Evolutionary conservation across 139 green algal species (phyloP).

Genomic region (Picochlorum sp.): DNA sequence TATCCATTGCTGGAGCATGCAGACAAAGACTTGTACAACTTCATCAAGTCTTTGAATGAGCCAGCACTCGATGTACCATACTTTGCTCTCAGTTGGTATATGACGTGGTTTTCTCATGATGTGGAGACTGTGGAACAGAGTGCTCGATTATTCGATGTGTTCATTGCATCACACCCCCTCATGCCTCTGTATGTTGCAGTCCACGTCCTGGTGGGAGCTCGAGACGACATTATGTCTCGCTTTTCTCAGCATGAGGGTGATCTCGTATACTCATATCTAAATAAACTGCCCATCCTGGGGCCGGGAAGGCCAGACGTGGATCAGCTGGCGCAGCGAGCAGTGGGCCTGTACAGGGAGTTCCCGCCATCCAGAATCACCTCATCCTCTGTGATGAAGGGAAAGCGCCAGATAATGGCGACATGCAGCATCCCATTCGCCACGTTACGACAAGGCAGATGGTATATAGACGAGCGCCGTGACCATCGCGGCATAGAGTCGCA

Average conservation of each 20-base stretch:
- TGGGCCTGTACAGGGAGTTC: conserved; percentile 15
- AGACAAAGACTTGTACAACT: conserved; percentile 23
- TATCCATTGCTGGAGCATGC: conserved; percentile 43
- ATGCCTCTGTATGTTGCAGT: conserved; percentile 85
- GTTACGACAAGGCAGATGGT: no score
- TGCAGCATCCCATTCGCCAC: no score
- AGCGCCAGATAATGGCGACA: neutral
- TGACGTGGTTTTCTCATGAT: conserved; percentile 89
- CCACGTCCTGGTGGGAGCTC: conserved; percentile 42
- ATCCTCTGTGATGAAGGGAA: neutral
- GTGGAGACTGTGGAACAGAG: conserved; percentile 38
- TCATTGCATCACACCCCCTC: conserved; percentile 74
- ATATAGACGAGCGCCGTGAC: no score
- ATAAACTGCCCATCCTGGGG: conserved; percentile 44
- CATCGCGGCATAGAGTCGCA: no score
- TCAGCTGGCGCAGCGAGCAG: conserved; percentile 39
- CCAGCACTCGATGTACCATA: conserved; percentile 45
- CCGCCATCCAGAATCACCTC: neutral
- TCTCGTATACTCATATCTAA: conserved; percentile 46
- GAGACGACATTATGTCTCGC: conserved; percentile 37
- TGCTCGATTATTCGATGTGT: conserved; percentile 80
- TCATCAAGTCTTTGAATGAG: conserved; percentile 22
- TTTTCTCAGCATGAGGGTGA: conserved; percentile 39
- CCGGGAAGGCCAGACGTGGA: conserved; percentile 26
- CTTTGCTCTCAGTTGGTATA: conserved; percentile 60